phyloP scores from a whole-genome alignment of 1,284 basidiomycete genomes.

The Naganishia sp. region DNA sequence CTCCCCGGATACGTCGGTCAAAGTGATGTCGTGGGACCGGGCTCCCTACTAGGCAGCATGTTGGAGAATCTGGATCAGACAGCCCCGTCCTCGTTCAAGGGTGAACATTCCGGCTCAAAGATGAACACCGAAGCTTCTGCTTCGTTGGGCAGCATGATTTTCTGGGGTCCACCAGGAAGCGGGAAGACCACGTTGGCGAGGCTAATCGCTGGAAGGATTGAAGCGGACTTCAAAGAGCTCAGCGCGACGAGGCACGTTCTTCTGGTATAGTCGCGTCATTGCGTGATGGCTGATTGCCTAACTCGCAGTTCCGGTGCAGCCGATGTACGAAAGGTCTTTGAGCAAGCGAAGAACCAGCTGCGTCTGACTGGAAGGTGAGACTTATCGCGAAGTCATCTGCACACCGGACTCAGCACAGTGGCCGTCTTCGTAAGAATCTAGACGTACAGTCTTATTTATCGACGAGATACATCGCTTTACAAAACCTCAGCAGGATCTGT shows the following conservation, averaged over 20 bases:
- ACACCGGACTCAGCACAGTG: not conserved
- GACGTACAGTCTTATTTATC: conserved; percentile 67
- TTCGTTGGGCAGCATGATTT: conserved; percentile 49
- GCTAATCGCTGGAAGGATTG: conserved; percentile 63
- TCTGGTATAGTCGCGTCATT: not conserved
- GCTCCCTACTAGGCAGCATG: conserved; percentile 46
- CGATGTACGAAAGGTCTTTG: conserved; percentile 76
- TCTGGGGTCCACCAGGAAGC: conserved; percentile 53
- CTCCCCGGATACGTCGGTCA: conserved; percentile 48
- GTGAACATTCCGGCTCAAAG: not conserved
- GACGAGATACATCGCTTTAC: conserved; percentile 89
- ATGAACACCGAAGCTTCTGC: conserved; percentile 4
- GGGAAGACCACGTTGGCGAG: conserved; percentile 67
- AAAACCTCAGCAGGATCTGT: conserved; percentile 79
- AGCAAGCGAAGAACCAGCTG: conserved; percentile 73
- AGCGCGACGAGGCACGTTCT: conserved; percentile 62
- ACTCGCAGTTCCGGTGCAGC: conserved; percentile 62
- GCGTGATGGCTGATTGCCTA: not conserved
- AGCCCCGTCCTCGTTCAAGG: not conserved
- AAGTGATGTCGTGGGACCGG: conserved; percentile 48
- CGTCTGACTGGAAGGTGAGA: conserved; percentile 61
- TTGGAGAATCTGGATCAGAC: conserved; percentile 38
- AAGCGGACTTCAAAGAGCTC: conserved; percentile 71
- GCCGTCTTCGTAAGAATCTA: conserved; percentile 9
- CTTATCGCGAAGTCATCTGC: not conserved